These are phyloP conservation scores for Tagetes erecta DNA, from an alignment of 129 eudicot species.

Conservation along the genomic window DNA sequence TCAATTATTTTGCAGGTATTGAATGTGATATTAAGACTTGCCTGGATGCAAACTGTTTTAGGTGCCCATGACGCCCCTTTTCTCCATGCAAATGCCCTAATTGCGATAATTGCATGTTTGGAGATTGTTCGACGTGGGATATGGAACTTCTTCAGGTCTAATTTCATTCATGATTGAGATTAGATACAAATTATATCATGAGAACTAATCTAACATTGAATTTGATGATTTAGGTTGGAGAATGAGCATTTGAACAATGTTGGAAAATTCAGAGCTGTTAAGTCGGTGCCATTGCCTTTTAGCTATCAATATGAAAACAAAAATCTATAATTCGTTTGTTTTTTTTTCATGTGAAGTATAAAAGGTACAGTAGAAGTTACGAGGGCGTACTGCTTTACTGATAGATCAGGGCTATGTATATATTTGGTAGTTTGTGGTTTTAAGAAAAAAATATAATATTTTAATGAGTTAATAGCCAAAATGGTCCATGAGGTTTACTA, in stretches of 20 bases:
- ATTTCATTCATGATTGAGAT: background rate
- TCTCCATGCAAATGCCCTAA: conserved; percentile 4
- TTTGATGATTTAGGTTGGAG: conserved; percentile 40
- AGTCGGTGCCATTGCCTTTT: conserved; percentile 57
- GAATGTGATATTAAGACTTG: conserved; percentile 44
- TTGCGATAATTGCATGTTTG: conserved; percentile 9
- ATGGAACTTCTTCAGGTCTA: conserved; percentile 16
- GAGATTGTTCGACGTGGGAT: conserved; percentile 8
- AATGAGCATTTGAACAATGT: conserved; percentile 41
- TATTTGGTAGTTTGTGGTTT: too few species aligned
- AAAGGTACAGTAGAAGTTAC: too few species aligned
- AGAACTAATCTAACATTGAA: background rate
- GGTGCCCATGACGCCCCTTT: background rate
- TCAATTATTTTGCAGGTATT: conserved; percentile 32
- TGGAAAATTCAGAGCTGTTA: conserved; percentile 56
- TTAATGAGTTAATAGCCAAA: too few species aligned
- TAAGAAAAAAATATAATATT: too few species aligned
- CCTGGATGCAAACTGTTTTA: conserved; percentile 52
- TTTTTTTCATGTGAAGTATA: background rate
- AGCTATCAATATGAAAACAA: conserved; percentile 42
- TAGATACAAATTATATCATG: background rate
- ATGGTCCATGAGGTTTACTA: too few species aligned
- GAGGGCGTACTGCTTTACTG: too few species aligned
- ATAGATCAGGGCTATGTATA: too few species aligned
- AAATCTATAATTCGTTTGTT: conserved; percentile 6